Base-by-base conservation (phyloP, 768 basidiomycete species). In the Boletales sp. region DNA sequence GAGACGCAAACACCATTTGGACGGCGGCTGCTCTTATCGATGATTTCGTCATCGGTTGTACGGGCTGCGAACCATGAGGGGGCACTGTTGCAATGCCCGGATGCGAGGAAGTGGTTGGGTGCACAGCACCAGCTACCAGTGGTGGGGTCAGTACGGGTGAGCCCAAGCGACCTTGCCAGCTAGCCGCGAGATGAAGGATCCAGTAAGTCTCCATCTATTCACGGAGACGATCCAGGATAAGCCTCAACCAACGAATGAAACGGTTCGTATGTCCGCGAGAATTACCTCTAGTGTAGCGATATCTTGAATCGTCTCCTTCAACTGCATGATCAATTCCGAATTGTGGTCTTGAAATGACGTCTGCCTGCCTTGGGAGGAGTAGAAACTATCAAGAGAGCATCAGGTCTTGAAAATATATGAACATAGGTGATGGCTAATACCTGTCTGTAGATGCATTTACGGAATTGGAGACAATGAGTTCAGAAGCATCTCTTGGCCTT, bases 371-470 rank as follows among this genome's bases (percentile, higher is more conserved):
- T 91, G 90, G 12, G 88, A 90, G 43, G 88, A 89, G 71, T 91
- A 91, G 70, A 90, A 90, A 63, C 88, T 90, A 54, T 21, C 38
- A 30, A 36, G 38, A 10, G 29, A 34, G 38, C 31, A 10, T 60
- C 21, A 63, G 49, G 15, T 43, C n/a, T 19, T 34, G 41, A 37
- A n/a, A 24, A 39, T 42, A 32, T 41, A 13, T 31, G 18, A 40
- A 18, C 11, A 39, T 6, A 19, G 5, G 30, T 35, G n/a, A 47
- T 36, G 18, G 41, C 15, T 52, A 45, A 45, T 58, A 85, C 86
- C 87, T 89, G 67, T 92, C 90, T 36, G 88, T 82, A 44, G 86
- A 87, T n/a, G 88, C 89, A 58, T 90, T 91, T 30, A 84, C 72
- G 18, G 73, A 59, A 46, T 74, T 53, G 35, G 57, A 45, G 13